Base-by-base conservation (phyloP, 305 asterid genomes). In the Salvia sclarea region DNA sequence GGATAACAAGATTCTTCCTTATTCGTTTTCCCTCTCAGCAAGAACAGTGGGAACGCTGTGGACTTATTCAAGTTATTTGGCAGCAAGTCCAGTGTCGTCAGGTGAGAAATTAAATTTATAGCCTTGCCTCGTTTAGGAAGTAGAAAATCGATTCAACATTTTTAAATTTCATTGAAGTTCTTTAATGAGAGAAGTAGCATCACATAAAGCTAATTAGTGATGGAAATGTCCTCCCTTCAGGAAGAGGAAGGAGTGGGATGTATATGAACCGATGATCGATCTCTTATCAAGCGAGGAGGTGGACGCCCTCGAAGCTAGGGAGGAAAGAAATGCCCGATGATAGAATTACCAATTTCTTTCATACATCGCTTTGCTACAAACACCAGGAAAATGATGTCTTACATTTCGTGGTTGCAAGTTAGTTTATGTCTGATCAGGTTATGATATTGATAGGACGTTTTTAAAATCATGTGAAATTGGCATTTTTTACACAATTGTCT, bases 211-310 rank as follows among this genome's bases (percentile, higher is more conserved):
- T 31, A 10, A 40, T 28, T 38, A 14, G 40, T 45, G 10, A 16
- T 64, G 45, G 37, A 21, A 35, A 28, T 41, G 33, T 28, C 30
- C 44, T 28, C 18, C 21, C 14, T 71, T 33, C 82, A 90, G 98
- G 81, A 88, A 84, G 83, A 84, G 88, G 81, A 90, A 84, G 73
- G 97, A 93, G 71, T 84, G 97, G 94, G 97, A 90, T 66, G 80
- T 76, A 28, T 93, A 83, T 62, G 94, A 87, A 66, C 95, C 98
- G 60, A 73, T 84, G 53, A 95, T 93, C 16, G 91, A 88, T 87
- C 84, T 85, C 69, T 77, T 93, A 50, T 88, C 95, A 30, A 85
- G 81, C 48, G 96, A 85, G 72, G 96, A 93, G 78, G 87, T 93
- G 40, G 96, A 85, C 25, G 92, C 94, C 59, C 86, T 88, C 3